Base-by-base conservation (phyloP, 495 filamentous ascomycete species). In the Trichoderma gamsii region DNA sequence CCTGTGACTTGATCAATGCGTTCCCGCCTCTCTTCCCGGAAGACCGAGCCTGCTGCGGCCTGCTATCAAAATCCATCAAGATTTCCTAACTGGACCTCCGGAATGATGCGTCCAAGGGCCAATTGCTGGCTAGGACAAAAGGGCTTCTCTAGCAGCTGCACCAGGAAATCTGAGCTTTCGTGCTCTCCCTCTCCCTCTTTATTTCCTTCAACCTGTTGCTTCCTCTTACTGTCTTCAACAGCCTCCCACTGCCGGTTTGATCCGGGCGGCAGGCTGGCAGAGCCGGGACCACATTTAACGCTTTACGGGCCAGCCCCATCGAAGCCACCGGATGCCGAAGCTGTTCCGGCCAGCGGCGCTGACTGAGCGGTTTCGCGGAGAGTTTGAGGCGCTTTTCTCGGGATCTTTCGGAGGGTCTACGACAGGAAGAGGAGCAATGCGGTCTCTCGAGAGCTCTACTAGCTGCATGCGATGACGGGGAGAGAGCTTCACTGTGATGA, bases 141-240 rank as follows among this genome's bases (percentile, higher is more conserved):
- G 18, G 49, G 18, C 21, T 46, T 18, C 43, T 13, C 43, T 46
- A 4, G 9, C 43, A 18, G 43, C 18, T 15, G 18, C 43, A 46
- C 43, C 12, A 46, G 43, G 13, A 4, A 15, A 4, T 11, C 2
- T 46, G 43, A 16, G 43, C 43, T 16, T 38, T 65, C 65, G 41
- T 66, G 71, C 69, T 72, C 49, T 67, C 70, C 69, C 67, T 67
- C 70, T 56, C 41, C 41, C 41, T 46, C 49, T 64, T 46, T 21
- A 16, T 8, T 11, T 41, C 13, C 4, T 29, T 29, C 29, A 29
- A 29, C 23, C 3, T 65, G 41, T 41, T 49, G 7, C 16, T 35
- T 49, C 21, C 16, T 35, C 64, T 44, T n/a, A 1, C 6, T 23
- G 8, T n/a, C 41, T 23, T 27, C 41, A 9, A 43, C 11, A 2